Percentiles rank a stretch among this genome's conserved stretches.
phyloP scores from a whole-genome alignment of 2,329 filamentous ascomycete species.

The Colletotrichum limetticola region DNA sequence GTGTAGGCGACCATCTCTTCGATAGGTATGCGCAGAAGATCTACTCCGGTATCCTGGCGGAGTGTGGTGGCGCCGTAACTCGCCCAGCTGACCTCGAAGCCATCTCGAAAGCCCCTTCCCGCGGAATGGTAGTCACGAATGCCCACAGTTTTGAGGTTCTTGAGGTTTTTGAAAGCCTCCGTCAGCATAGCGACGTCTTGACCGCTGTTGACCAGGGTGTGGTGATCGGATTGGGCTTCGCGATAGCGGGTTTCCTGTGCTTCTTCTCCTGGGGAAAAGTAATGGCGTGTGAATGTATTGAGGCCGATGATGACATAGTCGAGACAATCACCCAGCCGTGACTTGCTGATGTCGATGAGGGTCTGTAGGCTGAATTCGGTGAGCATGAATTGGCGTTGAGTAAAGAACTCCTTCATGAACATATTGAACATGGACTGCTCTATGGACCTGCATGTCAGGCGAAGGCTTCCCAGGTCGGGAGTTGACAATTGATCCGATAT shows the following conservation, averaged over 20 bases:
- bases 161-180: constrained; percentile 65
- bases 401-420: constrained; percentile 73
- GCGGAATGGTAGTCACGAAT: constrained; percentile 68
- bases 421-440: constrained; percentile 64
- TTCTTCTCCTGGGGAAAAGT: constrained; percentile 23
- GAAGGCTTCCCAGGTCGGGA: constrained; percentile 63
- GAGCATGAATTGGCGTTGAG: constrained; percentile 74
- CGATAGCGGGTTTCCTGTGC: constrained; percentile 32
- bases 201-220: background rate
- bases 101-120: constrained; percentile 60
- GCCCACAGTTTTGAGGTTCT: constrained; percentile 65
- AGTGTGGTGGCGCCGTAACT: constrained; percentile 64
- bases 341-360: constrained; percentile 63
- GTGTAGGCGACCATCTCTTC: constrained; percentile 37
- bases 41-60: constrained; percentile 45
- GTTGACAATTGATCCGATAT: constrained; percentile 66
- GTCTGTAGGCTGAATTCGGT: constrained; percentile 65
- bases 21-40: constrained; percentile 24
- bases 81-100: constrained; percentile 53
- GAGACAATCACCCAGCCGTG: constrained; percentile 51
- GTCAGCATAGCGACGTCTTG: constrained; percentile 63
- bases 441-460: constrained; percentile 64
- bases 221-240: background rate
- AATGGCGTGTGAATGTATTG: constrained; percentile 41
- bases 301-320: constrained; percentile 61